Conservation (phyloP, 495 filamentous ascomycete species). For the Trichoderma reesei region DNA sequence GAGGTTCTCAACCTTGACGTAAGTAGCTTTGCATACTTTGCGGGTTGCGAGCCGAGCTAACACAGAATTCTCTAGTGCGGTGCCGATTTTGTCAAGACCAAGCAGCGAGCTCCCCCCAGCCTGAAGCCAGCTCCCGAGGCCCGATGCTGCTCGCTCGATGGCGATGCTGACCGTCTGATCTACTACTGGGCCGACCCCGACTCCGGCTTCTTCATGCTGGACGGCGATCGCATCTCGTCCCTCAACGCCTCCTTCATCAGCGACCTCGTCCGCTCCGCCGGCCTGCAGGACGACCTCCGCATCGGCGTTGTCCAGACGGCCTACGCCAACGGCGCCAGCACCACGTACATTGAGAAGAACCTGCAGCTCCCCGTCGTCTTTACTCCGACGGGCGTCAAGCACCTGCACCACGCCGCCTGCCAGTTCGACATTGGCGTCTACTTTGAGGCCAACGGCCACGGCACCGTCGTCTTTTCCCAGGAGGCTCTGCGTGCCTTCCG, state of each 20-base stretch:
- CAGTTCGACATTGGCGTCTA: constrained; percentile 93
- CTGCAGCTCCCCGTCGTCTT: constrained; percentile 84
- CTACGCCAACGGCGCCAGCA: constrained; percentile 95
- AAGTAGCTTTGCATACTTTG: constrained; percentile 20
- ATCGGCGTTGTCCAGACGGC: constrained; percentile 95
- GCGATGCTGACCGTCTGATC: constrained; percentile 88
- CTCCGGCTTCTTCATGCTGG: constrained; percentile 75
- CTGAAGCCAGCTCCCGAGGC: constrained; percentile 66
- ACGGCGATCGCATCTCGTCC: constrained; percentile 94
- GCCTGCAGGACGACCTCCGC: constrained; percentile 65
- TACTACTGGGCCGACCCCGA: constrained; percentile 89
- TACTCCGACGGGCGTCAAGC: constrained; percentile 93
- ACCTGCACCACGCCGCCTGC: constrained; percentile 88
- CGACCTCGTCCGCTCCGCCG: constrained; percentile 71
- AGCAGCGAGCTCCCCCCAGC: constrained; percentile 78
- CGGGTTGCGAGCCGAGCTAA: neutral
- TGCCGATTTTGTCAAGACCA: constrained; percentile 95
- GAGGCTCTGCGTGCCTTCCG: constrained; percentile 67
- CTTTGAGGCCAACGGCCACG: constrained; percentile 97
- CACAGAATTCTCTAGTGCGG: constrained; percentile 52
- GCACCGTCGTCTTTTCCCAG: constrained; percentile 88
- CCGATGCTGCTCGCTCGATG: constrained; percentile 86
- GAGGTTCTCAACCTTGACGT: constrained; percentile 84
- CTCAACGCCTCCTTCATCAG: constrained; percentile 90
- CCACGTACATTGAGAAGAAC: constrained; percentile 77